phyloP scores from a whole-genome alignment of 2,329 filamentous ascomycete genomes.

The Venturia pyrina region DNA sequence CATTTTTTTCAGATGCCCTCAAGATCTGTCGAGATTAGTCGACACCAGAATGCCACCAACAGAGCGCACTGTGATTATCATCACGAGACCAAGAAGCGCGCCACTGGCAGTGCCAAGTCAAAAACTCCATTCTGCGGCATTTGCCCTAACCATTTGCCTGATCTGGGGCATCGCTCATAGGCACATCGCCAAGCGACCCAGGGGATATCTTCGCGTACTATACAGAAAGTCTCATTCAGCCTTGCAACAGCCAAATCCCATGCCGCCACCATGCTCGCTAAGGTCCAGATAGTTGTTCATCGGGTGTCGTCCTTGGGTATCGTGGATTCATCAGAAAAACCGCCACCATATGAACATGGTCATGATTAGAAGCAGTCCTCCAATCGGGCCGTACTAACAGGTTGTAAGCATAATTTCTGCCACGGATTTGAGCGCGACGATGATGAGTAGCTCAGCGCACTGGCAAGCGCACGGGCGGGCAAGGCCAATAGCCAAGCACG shows the following conservation, averaged over 20 bases:
- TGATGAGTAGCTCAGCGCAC: too few relatives aligned
- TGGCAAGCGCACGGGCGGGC: too few relatives aligned
- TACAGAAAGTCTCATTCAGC: not conserved
- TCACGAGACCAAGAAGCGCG: not conserved
- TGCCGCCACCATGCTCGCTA: not conserved
- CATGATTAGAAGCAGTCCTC: constrained; percentile 68
- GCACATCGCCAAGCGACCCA: not conserved
- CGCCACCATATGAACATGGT: constrained; percentile 84
- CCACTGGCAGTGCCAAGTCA: not conserved
- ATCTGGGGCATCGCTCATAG: not conserved
- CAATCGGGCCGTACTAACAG: constrained; percentile 73
- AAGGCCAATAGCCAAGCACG: too few relatives aligned
- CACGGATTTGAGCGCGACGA: too few relatives aligned
- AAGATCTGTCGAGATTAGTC: not conserved
- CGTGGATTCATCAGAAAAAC: constrained; percentile 57
- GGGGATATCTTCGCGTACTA: constrained; percentile 3
- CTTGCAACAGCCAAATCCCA: not conserved
- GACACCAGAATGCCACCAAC: not conserved
- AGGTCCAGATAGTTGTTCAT: not conserved
- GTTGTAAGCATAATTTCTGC: not conserved
- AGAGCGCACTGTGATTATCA: not conserved
- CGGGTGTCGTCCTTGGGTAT: not conserved
- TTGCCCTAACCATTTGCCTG: not conserved
- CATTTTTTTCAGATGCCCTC: not conserved
- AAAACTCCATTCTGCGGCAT: not conserved